These are phyloP conservation scores for Symbiotaphrina buchneri DNA, from an alignment of 495 filamentous ascomycete genomes.

Conservation along the genomic window DNA sequence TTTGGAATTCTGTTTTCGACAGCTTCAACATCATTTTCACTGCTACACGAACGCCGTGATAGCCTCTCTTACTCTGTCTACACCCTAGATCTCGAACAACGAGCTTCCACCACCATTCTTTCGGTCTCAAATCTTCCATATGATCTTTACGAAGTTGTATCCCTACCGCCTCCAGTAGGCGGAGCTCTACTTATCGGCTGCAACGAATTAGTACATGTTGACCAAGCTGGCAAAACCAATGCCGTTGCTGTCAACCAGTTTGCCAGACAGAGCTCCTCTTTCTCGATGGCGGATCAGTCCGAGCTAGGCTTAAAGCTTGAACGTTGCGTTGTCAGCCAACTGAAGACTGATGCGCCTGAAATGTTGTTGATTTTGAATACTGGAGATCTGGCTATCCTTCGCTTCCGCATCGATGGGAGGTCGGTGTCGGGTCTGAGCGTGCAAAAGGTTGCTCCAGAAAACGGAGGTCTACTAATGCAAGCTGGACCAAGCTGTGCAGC, in stretches of 20 bases:
- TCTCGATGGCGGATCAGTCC: conserved; percentile 66
- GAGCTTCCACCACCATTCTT: conserved; percentile 78
- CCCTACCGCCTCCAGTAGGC: conserved; percentile 68
- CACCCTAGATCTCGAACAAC: conserved; percentile 83
- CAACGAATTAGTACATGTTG: conserved; percentile 87
- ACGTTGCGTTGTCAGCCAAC: conserved; percentile 52
- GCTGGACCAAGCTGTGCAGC: conserved; percentile 45
- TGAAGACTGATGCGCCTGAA: conserved; percentile 54
- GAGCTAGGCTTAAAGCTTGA: conserved; percentile 63
- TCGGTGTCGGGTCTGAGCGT: conserved; percentile 72
- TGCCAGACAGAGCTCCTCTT: conserved; percentile 53
- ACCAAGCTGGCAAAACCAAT: conserved; percentile 83
- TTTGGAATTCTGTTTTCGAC: conserved; percentile 82
- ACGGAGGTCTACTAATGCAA: conserved; percentile 35
- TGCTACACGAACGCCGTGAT: conserved; percentile 62
- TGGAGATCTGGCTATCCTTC: conserved; percentile 52
- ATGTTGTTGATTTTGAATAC: conserved; percentile 62
- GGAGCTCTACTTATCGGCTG: conserved; percentile 68
- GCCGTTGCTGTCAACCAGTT: conserved; percentile 90
- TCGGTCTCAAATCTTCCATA: conserved; percentile 71
- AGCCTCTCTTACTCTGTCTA: conserved; percentile 77
- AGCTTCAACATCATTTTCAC: conserved; percentile 40
- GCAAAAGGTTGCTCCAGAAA: conserved; percentile 30
- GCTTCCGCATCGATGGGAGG: conserved; percentile 76
- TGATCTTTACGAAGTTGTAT: conserved; percentile 67